Conservation (phyloP, 2,329 filamentous ascomycete genomes). For the Aotearoamyces nothofagi region DNA sequence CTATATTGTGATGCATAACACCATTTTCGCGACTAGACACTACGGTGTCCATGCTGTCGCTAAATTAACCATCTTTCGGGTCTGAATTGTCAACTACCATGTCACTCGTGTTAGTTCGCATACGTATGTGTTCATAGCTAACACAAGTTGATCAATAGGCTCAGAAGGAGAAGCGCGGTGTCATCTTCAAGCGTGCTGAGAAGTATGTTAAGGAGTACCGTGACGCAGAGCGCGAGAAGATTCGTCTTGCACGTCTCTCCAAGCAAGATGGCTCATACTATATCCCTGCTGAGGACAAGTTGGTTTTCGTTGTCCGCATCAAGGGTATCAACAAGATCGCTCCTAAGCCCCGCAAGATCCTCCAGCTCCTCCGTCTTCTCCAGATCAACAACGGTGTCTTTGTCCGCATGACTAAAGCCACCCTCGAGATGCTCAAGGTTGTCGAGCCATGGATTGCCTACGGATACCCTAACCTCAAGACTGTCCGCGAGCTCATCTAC, state of each 20-base stretch:
- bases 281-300: slow-evolving; percentile 85
- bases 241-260: slow-evolving; percentile 77
- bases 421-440: slow-evolving; percentile 90
- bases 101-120: slow-evolving; percentile 7
- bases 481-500: slow-evolving; percentile 97
- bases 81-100: slow-evolving; percentile 46
- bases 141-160: slow-evolving; percentile 40
- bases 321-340: slow-evolving; percentile 99
- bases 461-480: slow-evolving; percentile 99
- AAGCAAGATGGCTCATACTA: slow-evolving; percentile 90
- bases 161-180: slow-evolving; percentile 96
- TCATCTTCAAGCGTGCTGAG: slow-evolving; percentile 99
- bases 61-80: slow-evolving; percentile 99
- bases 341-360: slow-evolving; percentile 99
- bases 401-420: slow-evolving; percentile 94
- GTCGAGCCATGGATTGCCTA: slow-evolving; percentile 99
- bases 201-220: slow-evolving; percentile 99
- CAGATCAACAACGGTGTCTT: slow-evolving; percentile 99
- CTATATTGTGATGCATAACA: slow-evolving; percentile 69
- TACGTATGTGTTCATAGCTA: slow-evolving; percentile 17
- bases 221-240: slow-evolving; percentile 94
- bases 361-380: slow-evolving; percentile 96
- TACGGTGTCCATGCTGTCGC: slow-evolving; percentile 86
- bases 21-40: slow-evolving; percentile 79
- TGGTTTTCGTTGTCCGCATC: slow-evolving; percentile 97